phyloP scores from a whole-genome alignment of 805 yeast genomes.

The Kuraishia floccosa region DNA sequence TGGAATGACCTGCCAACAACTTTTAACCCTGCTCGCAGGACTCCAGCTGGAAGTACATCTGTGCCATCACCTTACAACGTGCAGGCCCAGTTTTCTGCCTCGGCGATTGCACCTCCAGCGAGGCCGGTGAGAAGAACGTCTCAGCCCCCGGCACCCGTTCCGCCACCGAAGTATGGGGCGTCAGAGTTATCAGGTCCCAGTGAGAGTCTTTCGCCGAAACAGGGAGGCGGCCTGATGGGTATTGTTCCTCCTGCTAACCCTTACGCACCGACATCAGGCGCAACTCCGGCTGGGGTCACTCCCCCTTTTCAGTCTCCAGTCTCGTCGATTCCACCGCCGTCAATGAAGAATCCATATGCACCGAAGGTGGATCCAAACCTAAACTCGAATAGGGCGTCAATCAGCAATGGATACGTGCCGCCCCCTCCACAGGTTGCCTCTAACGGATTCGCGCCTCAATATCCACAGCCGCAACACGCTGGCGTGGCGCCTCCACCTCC shows the following conservation, averaged over 20 bases:
- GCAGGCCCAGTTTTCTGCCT: constrained; percentile 17
- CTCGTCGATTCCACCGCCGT: constrained; percentile 12
- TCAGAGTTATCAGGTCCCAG: no score
- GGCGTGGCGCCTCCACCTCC: constrained; percentile 7
- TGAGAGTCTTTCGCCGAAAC: no score
- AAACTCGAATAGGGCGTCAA: no score
- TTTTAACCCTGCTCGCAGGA: constrained; percentile 9
- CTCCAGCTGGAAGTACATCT: no score
- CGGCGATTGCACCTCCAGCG: constrained; percentile 19
- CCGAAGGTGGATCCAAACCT: no score
- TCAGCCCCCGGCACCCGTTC: no score
- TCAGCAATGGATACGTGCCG: constrained; percentile 5
- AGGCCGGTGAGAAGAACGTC: constrained; percentile 8
- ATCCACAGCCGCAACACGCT: constrained; percentile 4
- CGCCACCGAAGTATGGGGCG: no score
- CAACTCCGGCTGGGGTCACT: no score
- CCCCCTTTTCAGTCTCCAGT: constrained; percentile 8
- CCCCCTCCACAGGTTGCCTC: constrained; percentile 7
- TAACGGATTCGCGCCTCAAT: no score
- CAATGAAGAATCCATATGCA: constrained; percentile 18
- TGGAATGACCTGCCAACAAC: constrained; percentile 60
- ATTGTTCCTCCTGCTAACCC: constrained; percentile 16
- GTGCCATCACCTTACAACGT: constrained; percentile 7
- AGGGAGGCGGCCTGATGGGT: no score
- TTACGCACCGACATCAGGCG: constrained; percentile 27